Evolutionary conservation across 176 grass and related monocot species (phyloP).

Genomic region (Oryza meyeriana): DNA sequence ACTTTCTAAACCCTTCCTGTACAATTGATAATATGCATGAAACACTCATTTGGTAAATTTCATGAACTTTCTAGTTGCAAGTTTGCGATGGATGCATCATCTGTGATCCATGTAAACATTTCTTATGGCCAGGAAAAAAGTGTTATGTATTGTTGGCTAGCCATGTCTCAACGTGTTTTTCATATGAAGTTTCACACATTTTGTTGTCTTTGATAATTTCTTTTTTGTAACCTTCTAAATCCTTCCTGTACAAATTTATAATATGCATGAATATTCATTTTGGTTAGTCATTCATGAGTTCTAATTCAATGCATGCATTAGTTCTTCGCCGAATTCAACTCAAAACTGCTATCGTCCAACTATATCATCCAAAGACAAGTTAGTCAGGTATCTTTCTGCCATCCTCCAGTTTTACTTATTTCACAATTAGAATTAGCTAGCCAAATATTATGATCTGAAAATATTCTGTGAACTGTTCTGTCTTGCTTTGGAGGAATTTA

Average conservation of each 20-base stretch:
- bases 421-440: not conserved
- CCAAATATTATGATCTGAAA: not conserved
- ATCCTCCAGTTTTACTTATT: not conserved
- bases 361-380: slow-evolving; percentile 54
- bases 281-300: not conserved
- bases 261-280: not conserved
- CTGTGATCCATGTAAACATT: too few relatives aligned
- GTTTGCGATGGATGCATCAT: too few relatives aligned
- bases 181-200: not conserved
- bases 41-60: too few relatives aligned
- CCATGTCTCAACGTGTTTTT: too few relatives aligned
- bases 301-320: not conserved
- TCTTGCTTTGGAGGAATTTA: not conserved
- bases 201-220: not conserved
- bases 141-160: too few relatives aligned
- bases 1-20: too few relatives aligned
- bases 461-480: not conserved
- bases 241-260: too few relatives aligned
- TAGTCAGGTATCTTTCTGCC: slow-evolving; percentile 13
- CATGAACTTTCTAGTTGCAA: too few relatives aligned
- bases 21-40: too few relatives aligned
- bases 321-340: slow-evolving; percentile 54
- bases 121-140: too few relatives aligned
- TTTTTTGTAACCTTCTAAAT: not conserved
- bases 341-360: slow-evolving; percentile 39